Base-by-base conservation (phyloP, 1,284 basidiomycete genomes). In the Trametes pubescens region DNA sequence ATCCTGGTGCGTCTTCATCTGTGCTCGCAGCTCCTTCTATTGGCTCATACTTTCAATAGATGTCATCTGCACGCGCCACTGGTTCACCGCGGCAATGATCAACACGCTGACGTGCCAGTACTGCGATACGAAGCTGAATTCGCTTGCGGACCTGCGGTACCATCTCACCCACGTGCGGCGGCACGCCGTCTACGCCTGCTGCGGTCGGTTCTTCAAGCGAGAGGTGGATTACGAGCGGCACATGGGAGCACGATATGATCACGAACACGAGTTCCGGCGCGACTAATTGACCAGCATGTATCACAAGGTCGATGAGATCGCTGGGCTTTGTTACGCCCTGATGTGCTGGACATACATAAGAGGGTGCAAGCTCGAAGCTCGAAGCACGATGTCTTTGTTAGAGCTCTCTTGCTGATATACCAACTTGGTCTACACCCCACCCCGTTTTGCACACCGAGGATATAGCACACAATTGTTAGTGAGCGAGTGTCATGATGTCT, bases 121-220 rank as follows among this genome's bases (percentile, higher is more conserved):
- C 64, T 81, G 79, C 69, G 60, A 72, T 44, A 60, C 67, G n/a
- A 65, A 62, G 49, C 72, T 77, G 51, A 75, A 72, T 62, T 79
- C 78, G 32, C 65, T 80, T 34, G 75, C 75, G 9, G 79, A 77
- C 56, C 66, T 81, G 58, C 74, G 74, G 46, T 75, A 78, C 61
- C 80, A 81, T 65, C 71, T 81, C 14, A 57, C 57, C 34, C 72
- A 74, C 58, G 75, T 77, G 14, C 70, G 70, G 13, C 69, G 67
- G 53, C 80, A 81, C 67, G 61, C 71, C 0, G 76, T 80, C 16
- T 81, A 74, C 62, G 75, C 78, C 1, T 81, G 80, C 65, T 80
- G 80, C 61, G 79, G 79, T 10, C 65, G 77, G 57, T 79, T 81
- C 69, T 81, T 80, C 75, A 72, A 70, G 53, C 72, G 72, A n/a